Evolutionary conservation across 306 rosid species (phyloP).

Genomic region (Dryas octopetala): DNA sequence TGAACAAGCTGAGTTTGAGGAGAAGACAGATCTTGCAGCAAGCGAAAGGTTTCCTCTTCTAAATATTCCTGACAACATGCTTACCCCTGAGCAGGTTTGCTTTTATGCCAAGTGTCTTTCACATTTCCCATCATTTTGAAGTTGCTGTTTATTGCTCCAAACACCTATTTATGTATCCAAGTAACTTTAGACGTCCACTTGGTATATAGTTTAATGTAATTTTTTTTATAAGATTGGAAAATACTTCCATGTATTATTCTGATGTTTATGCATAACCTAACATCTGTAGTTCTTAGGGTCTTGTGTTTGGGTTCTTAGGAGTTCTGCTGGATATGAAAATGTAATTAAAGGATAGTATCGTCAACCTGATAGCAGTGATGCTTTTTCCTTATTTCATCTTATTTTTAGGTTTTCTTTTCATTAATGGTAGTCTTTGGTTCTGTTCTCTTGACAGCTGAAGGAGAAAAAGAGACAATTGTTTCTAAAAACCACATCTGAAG

Average conservation of each 20-base stretch:
- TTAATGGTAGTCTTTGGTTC: conserved; percentile 1
- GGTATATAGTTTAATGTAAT: not conserved
- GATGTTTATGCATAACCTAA: not conserved
- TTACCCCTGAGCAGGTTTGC: conserved; percentile 84
- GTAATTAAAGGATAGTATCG: not conserved
- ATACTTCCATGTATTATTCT: not conserved
- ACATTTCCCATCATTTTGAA: conserved; percentile 26
- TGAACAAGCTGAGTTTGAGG: conserved; percentile 73
- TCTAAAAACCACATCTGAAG: conserved; percentile 90
- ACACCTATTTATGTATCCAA: not conserved
- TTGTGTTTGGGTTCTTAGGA: not conserved
- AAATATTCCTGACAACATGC: conserved; percentile 73
- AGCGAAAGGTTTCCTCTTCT: conserved; percentile 72
- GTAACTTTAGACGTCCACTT: not conserved
- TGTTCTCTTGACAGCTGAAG: conserved; percentile 54
- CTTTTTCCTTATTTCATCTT: not conserved
- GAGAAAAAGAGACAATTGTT: conserved; percentile 82
- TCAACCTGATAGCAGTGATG: not conserved
- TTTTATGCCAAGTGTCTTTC: conserved; percentile 27
- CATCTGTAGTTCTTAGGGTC: not conserved
- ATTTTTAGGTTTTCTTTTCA: not conserved
- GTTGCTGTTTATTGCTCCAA: conserved; percentile 6
- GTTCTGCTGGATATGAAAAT: not conserved
- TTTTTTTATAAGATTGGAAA: no score
- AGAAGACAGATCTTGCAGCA: conserved; percentile 48